These are phyloP conservation scores for Dactylellina drechsleri DNA, from an alignment of 2,329 filamentous ascomycete species.

Conservation along the genomic window DNA sequence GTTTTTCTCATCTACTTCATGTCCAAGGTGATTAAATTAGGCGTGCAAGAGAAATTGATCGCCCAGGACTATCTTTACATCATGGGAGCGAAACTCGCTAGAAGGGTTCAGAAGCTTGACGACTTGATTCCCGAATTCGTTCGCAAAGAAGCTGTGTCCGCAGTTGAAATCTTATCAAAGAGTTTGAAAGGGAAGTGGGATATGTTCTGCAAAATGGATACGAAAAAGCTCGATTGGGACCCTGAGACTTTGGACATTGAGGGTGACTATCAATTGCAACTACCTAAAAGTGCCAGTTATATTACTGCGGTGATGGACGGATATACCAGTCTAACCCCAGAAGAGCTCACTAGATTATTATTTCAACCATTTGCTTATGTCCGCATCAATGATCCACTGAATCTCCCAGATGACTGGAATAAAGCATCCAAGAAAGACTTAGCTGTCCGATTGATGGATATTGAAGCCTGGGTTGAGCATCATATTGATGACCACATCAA, in stretches of 20 bases:
- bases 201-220: slow-evolving; percentile 28
- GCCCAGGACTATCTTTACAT: slow-evolving; percentile 59
- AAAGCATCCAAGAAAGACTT: slow-evolving; percentile 54
- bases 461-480: slow-evolving; percentile 67
- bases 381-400: slow-evolving; percentile 21
- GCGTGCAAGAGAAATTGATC: slow-evolving; percentile 55
- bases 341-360: slow-evolving; percentile 21
- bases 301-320: slow-evolving; percentile 12
- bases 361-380: slow-evolving; percentile 43
- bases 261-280: slow-evolving; percentile 6
- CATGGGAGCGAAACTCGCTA: slow-evolving; percentile 64
- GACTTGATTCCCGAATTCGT: slow-evolving; percentile 44
- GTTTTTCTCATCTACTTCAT: slow-evolving; percentile 63
- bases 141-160: slow-evolving; percentile 28
- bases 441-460: slow-evolving; percentile 60
- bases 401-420: slow-evolving; percentile 1
- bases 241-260: slow-evolving; percentile 6
- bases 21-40: slow-evolving; percentile 47
- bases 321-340: slow-evolving; percentile 31
- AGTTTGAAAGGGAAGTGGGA: slow-evolving; percentile 43
- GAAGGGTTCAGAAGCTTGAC: slow-evolving; percentile 64
- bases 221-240: slow-evolving; percentile 19
- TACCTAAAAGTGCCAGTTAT: slow-evolving; percentile 23
- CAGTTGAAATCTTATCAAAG: slow-evolving; percentile 33
- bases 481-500: slow-evolving; percentile 63